Evolutionary conservation across 2,329 filamentous ascomycete species (phyloP).

Genomic region (Phialemoniopsis sp.): DNA sequence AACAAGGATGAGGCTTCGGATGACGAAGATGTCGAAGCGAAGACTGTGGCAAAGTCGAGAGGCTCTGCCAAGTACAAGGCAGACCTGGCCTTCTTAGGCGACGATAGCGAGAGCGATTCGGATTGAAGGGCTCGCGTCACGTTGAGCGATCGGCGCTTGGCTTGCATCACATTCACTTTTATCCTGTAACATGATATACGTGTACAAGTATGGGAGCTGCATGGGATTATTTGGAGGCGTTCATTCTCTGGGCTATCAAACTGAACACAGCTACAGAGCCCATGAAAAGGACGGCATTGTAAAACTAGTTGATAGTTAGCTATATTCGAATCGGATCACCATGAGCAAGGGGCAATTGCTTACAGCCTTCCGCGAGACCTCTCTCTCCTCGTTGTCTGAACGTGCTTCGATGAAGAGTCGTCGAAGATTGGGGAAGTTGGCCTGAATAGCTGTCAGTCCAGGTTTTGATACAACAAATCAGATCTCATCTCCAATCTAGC

Average conservation of each 20-base stretch:
- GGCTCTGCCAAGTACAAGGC: slow-evolving; percentile 40
- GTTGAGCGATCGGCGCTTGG: neutral
- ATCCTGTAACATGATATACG: neutral
- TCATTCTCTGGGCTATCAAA: slow-evolving; percentile 84
- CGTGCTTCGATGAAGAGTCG: slow-evolving; percentile 93
- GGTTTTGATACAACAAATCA: no score
- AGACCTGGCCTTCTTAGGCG: slow-evolving; percentile 63
- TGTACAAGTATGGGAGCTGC: neutral
- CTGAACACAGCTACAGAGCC: slow-evolving; percentile 94
- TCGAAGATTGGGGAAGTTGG: slow-evolving; percentile 87
- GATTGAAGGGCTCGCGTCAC: slow-evolving; percentile 34
- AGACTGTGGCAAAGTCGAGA: slow-evolving; percentile 36
- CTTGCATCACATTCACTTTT: neutral
- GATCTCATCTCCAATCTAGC: no score
- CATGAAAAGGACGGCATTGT: slow-evolving; percentile 95
- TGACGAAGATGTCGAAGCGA: slow-evolving; percentile 13
- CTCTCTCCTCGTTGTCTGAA: slow-evolving; percentile 89
- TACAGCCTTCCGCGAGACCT: slow-evolving; percentile 90
- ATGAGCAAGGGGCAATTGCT: slow-evolving; percentile 24
- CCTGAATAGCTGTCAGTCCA: slow-evolving; percentile 35
- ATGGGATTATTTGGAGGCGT: slow-evolving; percentile 32
- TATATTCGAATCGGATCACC: neutral
- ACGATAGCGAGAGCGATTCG: slow-evolving; percentile 66
- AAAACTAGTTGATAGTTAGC: slow-evolving; percentile 63
- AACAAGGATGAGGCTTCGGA: slow-evolving; percentile 18